Evolutionary conservation across 2,329 filamentous ascomycete genomes (phyloP).

Genomic region (Onygenales sp.): DNA sequence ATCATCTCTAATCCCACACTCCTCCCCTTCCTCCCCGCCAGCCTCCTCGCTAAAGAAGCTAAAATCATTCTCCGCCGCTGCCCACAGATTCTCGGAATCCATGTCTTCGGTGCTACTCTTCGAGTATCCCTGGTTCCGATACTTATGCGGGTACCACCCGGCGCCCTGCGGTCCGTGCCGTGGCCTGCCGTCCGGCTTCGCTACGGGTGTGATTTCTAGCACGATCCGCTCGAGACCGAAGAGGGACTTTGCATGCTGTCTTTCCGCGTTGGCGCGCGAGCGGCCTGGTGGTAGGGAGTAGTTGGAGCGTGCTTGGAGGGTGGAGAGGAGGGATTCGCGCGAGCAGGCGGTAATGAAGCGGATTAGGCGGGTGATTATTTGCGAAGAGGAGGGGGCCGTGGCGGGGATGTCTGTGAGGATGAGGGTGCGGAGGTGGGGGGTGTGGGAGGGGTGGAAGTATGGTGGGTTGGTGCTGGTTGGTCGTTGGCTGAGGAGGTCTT

Average conservation of each 20-base stretch:
- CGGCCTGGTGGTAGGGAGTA: constrained; percentile 51
- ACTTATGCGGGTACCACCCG: constrained; percentile 33
- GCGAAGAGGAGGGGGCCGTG: constrained; percentile 32
- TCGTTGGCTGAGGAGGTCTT: constrained; percentile 29
- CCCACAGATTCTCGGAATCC: constrained; percentile 52
- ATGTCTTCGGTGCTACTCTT: constrained; percentile 50
- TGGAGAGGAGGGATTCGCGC: constrained; percentile 44
- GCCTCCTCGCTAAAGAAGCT: constrained; percentile 49
- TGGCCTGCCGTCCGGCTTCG: constrained; percentile 7
- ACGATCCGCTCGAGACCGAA: constrained; percentile 49
- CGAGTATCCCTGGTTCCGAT: constrained; percentile 32
- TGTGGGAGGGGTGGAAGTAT: constrained; percentile 45
- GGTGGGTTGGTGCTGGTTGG: constrained; percentile 22
- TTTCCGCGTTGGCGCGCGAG: constrained; percentile 39
- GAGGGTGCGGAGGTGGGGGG: constrained; percentile 45
- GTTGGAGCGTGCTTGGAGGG: constrained; percentile 44
- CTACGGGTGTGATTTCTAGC: constrained; percentile 41
- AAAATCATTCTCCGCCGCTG: constrained; percentile 50
- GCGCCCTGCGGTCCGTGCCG: constrained; percentile 8
- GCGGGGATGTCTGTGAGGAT: constrained; percentile 49
- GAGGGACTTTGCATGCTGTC: constrained; percentile 39
- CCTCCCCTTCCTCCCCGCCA: constrained; percentile 14
- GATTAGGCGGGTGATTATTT: constrained; percentile 37
- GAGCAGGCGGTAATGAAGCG: constrained; percentile 49
- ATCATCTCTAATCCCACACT: constrained; percentile 41